Evolutionary conservation across 2,329 filamentous ascomycete genomes (phyloP).

Genomic region (Mariannaea elegans): DNA sequence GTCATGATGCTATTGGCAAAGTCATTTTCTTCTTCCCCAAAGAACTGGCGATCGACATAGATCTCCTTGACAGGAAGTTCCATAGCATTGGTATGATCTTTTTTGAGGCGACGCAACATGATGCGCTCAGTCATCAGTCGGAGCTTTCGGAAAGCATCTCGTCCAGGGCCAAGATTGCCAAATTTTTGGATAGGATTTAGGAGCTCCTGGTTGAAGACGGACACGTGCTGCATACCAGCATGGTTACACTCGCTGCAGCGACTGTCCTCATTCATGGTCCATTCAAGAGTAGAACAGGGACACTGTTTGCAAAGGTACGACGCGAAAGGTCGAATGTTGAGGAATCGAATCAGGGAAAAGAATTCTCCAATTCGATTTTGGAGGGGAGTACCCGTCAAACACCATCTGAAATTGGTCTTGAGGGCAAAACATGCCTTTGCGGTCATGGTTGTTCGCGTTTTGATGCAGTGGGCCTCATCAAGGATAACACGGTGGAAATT

Average conservation of each 20-base stretch:
- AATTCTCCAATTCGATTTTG: slow-evolving; percentile 98
- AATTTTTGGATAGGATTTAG: slow-evolving; percentile 80
- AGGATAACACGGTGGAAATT: slow-evolving; percentile 91
- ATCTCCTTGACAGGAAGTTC: slow-evolving; percentile 96
- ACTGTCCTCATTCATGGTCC: slow-evolving; percentile 78
- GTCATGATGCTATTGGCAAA: slow-evolving; percentile 97
- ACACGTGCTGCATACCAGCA: slow-evolving; percentile 54
- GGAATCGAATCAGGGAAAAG: slow-evolving; percentile 91
- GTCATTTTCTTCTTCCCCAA: slow-evolving; percentile 94
- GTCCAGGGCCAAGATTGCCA: slow-evolving; percentile 69
- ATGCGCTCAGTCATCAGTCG: slow-evolving; percentile 90
- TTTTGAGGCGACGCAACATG: slow-evolving; percentile 95
- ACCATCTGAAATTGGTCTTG: slow-evolving; percentile 91
- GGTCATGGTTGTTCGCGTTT: slow-evolving; percentile 86
- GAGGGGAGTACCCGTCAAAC: slow-evolving; percentile 90
- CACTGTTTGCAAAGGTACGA: slow-evolving; percentile 95
- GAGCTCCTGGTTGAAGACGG: slow-evolving; percentile 91
- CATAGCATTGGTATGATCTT: slow-evolving; percentile 93
- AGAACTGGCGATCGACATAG: slow-evolving; percentile 92
- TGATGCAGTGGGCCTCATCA: slow-evolving; percentile 97
- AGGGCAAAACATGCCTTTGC: slow-evolving; percentile 95
- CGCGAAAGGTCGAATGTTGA: slow-evolving; percentile 88
- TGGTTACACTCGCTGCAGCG: slow-evolving; percentile 72
- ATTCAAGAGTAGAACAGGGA: slow-evolving; percentile 81
- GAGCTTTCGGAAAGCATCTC: slow-evolving; percentile 80